Conservation (phyloP, 2,329 filamentous ascomycete species). For the Beauveria asiatica region DNA sequence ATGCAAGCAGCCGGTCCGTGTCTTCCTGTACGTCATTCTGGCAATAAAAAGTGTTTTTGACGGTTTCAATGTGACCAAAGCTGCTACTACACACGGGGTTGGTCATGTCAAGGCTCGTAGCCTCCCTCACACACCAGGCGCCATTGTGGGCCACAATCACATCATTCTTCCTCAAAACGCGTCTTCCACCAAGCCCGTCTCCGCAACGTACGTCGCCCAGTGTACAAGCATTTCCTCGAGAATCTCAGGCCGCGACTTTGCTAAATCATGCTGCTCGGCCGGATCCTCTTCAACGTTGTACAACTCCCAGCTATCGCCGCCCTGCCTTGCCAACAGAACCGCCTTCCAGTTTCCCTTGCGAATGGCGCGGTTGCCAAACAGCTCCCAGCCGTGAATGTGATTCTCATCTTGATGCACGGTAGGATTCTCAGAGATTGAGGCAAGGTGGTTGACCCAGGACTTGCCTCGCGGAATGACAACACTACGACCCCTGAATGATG, state of each 20-base stretch:
- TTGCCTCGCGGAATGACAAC: conserved; percentile 43
- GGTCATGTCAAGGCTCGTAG: background rate
- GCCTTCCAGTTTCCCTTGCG: conserved; percentile 28
- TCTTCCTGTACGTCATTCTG: background rate
- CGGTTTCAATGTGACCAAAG: background rate
- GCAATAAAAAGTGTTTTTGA: background rate
- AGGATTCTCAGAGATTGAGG: conserved; percentile 25
- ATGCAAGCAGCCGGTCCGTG: background rate
- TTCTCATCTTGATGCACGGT: conserved; percentile 37
- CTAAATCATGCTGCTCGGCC: conserved; percentile 24
- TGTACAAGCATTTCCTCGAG: conserved; percentile 40
- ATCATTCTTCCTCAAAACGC: background rate
- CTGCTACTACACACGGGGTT: background rate
- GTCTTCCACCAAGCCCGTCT: conserved; percentile 14
- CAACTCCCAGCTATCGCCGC: conserved; percentile 24
- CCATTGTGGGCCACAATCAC: background rate
- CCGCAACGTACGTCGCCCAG: conserved; percentile 46
- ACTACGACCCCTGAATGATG: conserved; percentile 33
- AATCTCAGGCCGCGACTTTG: conserved; percentile 28
- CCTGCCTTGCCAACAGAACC: conserved; percentile 14
- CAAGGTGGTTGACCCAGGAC: conserved; percentile 28
- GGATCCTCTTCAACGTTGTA: conserved; percentile 24
- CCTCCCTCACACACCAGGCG: background rate
- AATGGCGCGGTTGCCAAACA: conserved; percentile 25
- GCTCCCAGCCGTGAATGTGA: conserved; percentile 34